These are phyloP conservation scores for Hericium erinaceus DNA, from an alignment of 768 basidiomycete genomes.

Conservation along the genomic window DNA sequence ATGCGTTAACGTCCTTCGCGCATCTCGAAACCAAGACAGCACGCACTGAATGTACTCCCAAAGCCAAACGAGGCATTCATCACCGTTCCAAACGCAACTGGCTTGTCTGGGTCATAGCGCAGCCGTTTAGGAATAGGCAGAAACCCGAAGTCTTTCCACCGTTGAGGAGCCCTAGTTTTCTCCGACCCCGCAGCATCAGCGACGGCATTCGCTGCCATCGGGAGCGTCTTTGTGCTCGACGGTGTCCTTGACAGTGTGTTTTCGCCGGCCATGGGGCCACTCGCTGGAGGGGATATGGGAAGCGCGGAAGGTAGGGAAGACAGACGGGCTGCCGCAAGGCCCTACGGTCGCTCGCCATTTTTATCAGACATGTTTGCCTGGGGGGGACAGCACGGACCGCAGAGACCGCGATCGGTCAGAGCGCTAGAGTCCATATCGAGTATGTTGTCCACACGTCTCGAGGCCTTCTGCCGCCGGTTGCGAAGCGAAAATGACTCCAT, in stretches of 20 bases:
- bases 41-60: slow-evolving; percentile 36
- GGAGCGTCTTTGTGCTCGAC: background rate
- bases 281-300: background rate
- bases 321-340: too few species aligned
- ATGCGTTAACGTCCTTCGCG: background rate
- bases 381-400: too few species aligned
- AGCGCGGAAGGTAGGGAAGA: background rate
- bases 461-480: too few species aligned
- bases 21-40: slow-evolving; percentile 22
- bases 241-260: background rate
- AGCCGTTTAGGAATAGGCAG: slow-evolving; percentile 36
- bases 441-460: too few species aligned
- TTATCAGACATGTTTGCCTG: background rate
- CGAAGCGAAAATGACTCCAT: too few species aligned
- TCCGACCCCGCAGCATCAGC: background rate
- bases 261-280: background rate
- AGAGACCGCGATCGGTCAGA: too few species aligned
- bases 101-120: slow-evolving; percentile 30
- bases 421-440: too few species aligned
- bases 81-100: slow-evolving; percentile 27
- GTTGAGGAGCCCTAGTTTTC: background rate
- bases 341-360: background rate
- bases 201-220: background rate
- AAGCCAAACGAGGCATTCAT: slow-evolving; percentile 39
- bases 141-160: slow-evolving; percentile 29